Conservation (phyloP, 2,329 filamentous ascomycete species). For the Phyllosticta citriasiana region DNA sequence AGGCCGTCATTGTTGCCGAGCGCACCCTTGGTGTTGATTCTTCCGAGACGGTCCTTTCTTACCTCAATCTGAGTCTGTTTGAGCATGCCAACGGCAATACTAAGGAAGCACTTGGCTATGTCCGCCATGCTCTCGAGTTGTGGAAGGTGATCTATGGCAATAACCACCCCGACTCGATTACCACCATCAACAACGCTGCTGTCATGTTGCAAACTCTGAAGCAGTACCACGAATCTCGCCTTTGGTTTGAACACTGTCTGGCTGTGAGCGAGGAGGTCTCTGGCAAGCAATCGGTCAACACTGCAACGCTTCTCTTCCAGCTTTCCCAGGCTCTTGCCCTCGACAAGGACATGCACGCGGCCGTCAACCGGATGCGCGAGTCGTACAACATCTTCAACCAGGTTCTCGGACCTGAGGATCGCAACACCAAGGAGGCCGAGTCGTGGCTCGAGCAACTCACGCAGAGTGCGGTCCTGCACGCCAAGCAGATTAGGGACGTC, state of each 20-base stretch:
- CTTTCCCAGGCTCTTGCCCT: slow-evolving; percentile 88
- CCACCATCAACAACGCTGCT: slow-evolving; percentile 95
- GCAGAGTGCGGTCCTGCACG: slow-evolving; percentile 87
- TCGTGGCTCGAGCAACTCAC: slow-evolving; percentile 94
- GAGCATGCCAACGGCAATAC: slow-evolving; percentile 89
- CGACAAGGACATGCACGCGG: slow-evolving; percentile 88
- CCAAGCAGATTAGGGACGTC: slow-evolving; percentile 83
- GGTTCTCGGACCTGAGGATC: slow-evolving; percentile 79
- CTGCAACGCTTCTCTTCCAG: slow-evolving; percentile 92
- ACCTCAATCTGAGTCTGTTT: slow-evolving; percentile 90
- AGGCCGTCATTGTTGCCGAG: slow-evolving; percentile 93
- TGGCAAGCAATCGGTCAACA: slow-evolving; percentile 82
- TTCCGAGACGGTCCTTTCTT: slow-evolving; percentile 85
- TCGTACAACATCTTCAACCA: slow-evolving; percentile 91
- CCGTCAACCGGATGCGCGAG: slow-evolving; percentile 88
- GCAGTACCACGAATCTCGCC: slow-evolving; percentile 83
- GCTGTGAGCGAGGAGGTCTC: slow-evolving; percentile 82
- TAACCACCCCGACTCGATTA: slow-evolving; percentile 94
- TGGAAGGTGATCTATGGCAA: slow-evolving; percentile 96
- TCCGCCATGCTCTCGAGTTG: slow-evolving; percentile 83
- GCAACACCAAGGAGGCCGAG: slow-evolving; percentile 97
- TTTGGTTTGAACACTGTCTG: slow-evolving; percentile 94
- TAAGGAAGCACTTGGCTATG: slow-evolving; percentile 73
- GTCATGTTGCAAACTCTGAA: slow-evolving; percentile 97
- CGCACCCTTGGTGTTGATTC: slow-evolving; percentile 89